Evolutionary conservation across 805 yeast genomes (phyloP), one percentile per base, ranked within the genome.

Genomic region (Tetrapisispora taiwanensis): DNA sequence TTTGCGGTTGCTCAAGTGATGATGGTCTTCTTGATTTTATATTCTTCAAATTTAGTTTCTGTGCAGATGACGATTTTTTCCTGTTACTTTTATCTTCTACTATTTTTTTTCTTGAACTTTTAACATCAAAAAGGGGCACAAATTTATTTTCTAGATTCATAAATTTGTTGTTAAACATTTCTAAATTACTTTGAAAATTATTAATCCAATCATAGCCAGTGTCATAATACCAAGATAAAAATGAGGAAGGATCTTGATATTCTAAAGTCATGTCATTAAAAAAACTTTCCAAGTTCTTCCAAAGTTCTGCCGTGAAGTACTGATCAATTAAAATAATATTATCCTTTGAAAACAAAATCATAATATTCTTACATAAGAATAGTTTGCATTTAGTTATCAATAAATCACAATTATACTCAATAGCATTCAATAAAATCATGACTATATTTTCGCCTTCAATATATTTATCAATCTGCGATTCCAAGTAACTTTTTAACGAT

Each of bases 321-420:
- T 61, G 58, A 9, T 56, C 55, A 1, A 72, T 49, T 28, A 69
- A 46, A 8, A 65, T 62, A 1, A 59, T 47, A 43, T 69, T 67
- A 1, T 63, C 62, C 19, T 78, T 80, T 43, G 77, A 73, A 30
- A 87, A 63, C 14, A 84, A 53, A 3, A 76, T 55, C 27, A 79
- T 87, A 44, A 84, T 63, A 56, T 86, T 85, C 49, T 75, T 71
- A 50, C 74, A 78, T 12, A 85, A 68, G 51, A 74, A 83, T 80
- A 86, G 79, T 22, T 80, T 65, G 55, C 95, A 76, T 43, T 76
- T 73, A 41, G 71, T 69, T 47, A 77, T 69, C 31, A 88, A 59
- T 50, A 79, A 75, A 12, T 62, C 58, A 7, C 87, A 83, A 18
- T 71, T 60, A 39, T 72, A 63, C 17, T 63, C 52, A 38, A 71